Evolutionary conservation across 2,329 filamentous ascomycete species (phyloP), one percentile per base, ranked within the genome.

Genomic region (Talaromyces sp.): DNA sequence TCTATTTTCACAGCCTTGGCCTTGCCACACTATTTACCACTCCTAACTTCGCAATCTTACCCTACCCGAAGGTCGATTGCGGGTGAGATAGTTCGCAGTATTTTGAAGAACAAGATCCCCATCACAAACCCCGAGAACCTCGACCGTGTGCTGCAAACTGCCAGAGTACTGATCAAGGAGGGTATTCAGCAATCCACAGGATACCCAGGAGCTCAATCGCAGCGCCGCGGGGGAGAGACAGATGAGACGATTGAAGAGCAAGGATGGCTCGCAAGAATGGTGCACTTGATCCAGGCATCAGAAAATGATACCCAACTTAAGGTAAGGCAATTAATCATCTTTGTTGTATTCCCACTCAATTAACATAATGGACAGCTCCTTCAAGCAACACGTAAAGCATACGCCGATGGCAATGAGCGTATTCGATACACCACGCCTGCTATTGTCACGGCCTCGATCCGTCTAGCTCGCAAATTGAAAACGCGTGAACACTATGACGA

Each of bases 211-310:
- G 85, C 88, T 35, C 85, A 88, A 5, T 75, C 80, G 13, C 89
- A 93, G 67, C 82, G 90, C 58, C 86, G 91, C 56, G 84, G 85
- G 17, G 79, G 83, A 42, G 95, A 99, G 77, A 97, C 94, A 0
- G 94, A 99, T 57, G 95, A 99, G 77, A 97, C 93, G 0, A 86
- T 97, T 66, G 93, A 99, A 74, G 94, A 99, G 75, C 94, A 99
- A 78, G 94, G 94, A 47, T 97, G 91, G 91, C 81, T 99, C 49
- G 94, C 94, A 32, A 84, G 94, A 63, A 87, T 99, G 67, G 86
- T 97, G 16, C 94, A 99, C 75, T 79, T 97, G 51, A 84, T 99
- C 47, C 82, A 90, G 52, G 89, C 86, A 40, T 81, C 90, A 32
- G 85, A 95, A 69, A 97, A 97, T 66, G 91, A 96, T 64, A 95